phyloP scores from a whole-genome alignment of 1,284 basidiomycete species.

The Thelephora terrestris region DNA sequence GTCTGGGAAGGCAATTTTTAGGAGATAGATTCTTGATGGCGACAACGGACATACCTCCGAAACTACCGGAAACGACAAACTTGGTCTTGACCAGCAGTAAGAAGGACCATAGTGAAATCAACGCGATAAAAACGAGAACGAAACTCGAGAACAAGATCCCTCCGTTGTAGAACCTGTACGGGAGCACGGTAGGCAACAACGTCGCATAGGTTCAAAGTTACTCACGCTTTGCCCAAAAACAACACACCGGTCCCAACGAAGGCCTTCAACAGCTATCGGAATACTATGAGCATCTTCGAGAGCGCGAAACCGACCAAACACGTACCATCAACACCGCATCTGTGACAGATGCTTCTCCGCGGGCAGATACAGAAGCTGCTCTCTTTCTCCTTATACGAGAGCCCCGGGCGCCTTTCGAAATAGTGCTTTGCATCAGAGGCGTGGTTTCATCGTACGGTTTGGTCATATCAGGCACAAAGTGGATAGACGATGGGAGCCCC shows the following conservation, averaged over 20 bases:
- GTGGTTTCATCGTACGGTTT: background rate
- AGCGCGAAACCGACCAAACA: slow-evolving; percentile 7
- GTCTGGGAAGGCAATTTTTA: slow-evolving; percentile 36
- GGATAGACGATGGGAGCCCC: slow-evolving; percentile 8
- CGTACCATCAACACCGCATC: slow-evolving; percentile 87
- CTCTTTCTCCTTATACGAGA: slow-evolving; percentile 50
- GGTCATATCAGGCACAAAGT: background rate
- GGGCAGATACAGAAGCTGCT: slow-evolving; percentile 38
- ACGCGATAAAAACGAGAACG: slow-evolving; percentile 74
- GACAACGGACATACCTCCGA: slow-evolving; percentile 57
- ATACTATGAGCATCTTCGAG: slow-evolving; percentile 2
- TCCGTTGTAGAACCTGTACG: slow-evolving; percentile 82
- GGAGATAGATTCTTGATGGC: background rate
- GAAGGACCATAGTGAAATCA: slow-evolving; percentile 91
- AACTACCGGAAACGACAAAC: slow-evolving; percentile 83
- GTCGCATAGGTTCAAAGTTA: slow-evolving; percentile 8
- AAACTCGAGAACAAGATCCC: slow-evolving; percentile 86
- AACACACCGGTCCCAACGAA: slow-evolving; percentile 96
- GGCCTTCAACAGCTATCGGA: slow-evolving; percentile 72
- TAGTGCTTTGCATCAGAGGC: background rate
- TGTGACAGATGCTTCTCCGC: slow-evolving; percentile 78
- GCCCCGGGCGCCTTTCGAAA: slow-evolving; percentile 10
- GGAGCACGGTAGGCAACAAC: slow-evolving; percentile 2
- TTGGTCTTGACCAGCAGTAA: slow-evolving; percentile 86
- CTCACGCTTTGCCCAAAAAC: slow-evolving; percentile 90